Percentiles rank a stretch among this genome's conserved stretches.
Evolutionary conservation across 306 rosid genomes (phyloP).

Genomic region (Mucuna pruriens): DNA sequence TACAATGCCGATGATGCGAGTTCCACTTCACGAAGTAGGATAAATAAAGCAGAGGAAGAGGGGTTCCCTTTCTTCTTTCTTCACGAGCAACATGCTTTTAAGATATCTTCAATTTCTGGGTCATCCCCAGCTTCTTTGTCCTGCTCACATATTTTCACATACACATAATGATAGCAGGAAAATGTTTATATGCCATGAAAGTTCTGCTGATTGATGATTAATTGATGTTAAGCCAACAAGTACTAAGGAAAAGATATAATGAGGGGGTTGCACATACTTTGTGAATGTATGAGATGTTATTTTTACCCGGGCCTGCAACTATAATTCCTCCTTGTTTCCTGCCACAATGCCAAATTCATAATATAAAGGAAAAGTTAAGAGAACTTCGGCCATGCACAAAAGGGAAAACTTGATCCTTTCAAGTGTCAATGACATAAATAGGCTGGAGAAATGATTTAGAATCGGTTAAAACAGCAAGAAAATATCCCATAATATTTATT

Average conservation of each 20-base stretch:
- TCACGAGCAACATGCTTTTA: slow-evolving; percentile 76
- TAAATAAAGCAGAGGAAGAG: slow-evolving; percentile 2
- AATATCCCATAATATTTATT: background rate
- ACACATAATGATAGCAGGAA: slow-evolving; percentile 1
- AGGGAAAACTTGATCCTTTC: background rate
- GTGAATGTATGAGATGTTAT: slow-evolving; percentile 75
- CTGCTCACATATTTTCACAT: slow-evolving; percentile 53
- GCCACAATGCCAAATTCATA: slow-evolving; percentile 35
- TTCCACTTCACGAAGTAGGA: background rate
- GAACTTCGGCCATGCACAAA: slow-evolving; percentile 21
- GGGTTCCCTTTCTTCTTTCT: background rate
- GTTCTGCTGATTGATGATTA: slow-evolving; percentile 7
- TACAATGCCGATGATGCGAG: slow-evolving; percentile 17
- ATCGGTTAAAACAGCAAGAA: background rate
- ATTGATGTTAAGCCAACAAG: background rate
- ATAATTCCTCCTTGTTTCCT: slow-evolving; percentile 96
- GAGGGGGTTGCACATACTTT: slow-evolving; percentile 52
- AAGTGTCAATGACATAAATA: background rate
- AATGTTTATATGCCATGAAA: background rate
- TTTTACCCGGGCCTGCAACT: slow-evolving; percentile 95
- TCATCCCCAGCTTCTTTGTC: slow-evolving; percentile 98
- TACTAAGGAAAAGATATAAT: slow-evolving; percentile 5
- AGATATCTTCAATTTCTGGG: slow-evolving; percentile 79
- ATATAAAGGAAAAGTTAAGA: background rate
- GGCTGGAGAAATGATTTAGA: background rate